Conservation (phyloP, 441 rosid species). For the Eutrema salsugineum region DNA sequence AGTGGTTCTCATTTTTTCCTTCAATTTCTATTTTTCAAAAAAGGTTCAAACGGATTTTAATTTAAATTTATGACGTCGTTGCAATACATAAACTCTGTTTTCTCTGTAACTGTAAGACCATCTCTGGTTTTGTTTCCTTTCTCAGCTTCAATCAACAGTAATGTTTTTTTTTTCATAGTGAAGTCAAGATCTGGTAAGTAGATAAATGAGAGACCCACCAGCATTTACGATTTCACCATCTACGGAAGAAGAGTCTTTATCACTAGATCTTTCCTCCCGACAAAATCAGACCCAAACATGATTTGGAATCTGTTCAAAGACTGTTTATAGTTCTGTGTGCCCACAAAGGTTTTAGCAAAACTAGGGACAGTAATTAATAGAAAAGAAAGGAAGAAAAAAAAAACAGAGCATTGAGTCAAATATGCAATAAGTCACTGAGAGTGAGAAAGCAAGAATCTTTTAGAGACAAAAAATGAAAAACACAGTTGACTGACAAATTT, state of each 20-base stretch:
- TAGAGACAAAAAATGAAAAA: neutral
- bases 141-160: neutral
- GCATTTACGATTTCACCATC: conserved; percentile 29
- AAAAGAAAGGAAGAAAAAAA: neutral
- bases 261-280: conserved; percentile 29
- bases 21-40: neutral
- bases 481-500: neutral
- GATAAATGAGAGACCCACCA: conserved; percentile 21
- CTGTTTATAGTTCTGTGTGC: conserved; percentile 28
- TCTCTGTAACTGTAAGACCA: neutral
- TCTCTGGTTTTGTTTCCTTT: neutral
- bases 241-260: conserved; percentile 27
- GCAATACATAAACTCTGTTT: conserved; percentile 16
- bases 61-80: conserved; percentile 18
- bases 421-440: conserved; percentile 10
- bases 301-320: conserved; percentile 12
- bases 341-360: conserved; percentile 25
- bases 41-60: neutral
- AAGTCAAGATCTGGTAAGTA: conserved; percentile 21
- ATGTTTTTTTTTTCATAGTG: neutral
- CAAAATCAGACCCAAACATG: conserved; percentile 34
- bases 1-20: conserved; percentile 23
- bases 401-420: conserved; percentile 6
- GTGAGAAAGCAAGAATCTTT: neutral
- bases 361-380: conserved; percentile 18